A percentile compares a stretch with the other conserved stretches of the same genome.
These are phyloP conservation scores for Akebia trifoliata DNA, from an alignment of 164 flowering plant species.

Conservation along the genomic window DNA sequence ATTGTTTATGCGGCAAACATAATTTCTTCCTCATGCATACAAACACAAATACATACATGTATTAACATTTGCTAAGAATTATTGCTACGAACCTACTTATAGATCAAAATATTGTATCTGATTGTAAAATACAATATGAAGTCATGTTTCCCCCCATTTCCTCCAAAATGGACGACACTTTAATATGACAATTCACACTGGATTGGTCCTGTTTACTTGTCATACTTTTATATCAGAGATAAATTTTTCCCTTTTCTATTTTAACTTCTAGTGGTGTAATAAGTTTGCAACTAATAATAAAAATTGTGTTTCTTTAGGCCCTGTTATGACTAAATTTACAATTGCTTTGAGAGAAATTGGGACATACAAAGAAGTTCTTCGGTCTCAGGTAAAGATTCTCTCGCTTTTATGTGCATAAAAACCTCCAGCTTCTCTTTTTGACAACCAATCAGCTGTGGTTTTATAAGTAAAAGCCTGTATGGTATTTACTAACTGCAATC, in stretches of 20 bases:
- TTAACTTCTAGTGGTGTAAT: not conserved
- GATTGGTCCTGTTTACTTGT: not conserved
- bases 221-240: not conserved
- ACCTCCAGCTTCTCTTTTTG: not conserved
- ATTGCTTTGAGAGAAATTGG: conserved; percentile 96
- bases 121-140: too few species aligned
- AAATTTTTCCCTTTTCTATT: not conserved
- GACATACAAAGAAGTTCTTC: conserved; percentile 92
- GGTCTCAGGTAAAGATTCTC: conserved; percentile 64
- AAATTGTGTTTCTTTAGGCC: conserved; percentile 42
- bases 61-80: too few species aligned
- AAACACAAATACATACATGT: too few species aligned
- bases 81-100: too few species aligned
- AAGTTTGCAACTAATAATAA: conserved; percentile 6
- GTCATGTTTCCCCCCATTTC: too few species aligned
- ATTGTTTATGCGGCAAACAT: too few species aligned
- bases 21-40: too few species aligned
- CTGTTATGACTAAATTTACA: conserved; percentile 95
- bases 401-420: not conserved
- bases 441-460: not conserved
- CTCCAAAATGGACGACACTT: too few species aligned
- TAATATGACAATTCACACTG: too few species aligned
- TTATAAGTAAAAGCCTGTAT: not conserved
- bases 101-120: too few species aligned
- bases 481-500: not conserved